phyloP scores from a whole-genome alignment of 1,284 basidiomycete species.

The Boletus smithii region DNA sequence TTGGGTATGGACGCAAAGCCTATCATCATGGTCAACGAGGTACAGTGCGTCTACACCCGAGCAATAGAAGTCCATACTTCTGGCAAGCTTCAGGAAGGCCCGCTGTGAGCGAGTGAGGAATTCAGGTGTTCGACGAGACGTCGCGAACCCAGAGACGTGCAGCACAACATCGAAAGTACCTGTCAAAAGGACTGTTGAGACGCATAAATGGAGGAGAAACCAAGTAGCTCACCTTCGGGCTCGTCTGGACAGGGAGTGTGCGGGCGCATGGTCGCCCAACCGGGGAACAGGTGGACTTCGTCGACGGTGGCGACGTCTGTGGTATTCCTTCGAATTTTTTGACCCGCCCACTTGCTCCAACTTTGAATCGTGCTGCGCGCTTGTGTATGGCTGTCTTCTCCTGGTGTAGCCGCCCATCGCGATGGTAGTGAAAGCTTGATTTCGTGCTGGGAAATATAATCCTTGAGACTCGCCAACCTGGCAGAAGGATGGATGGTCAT shows the following conservation, averaged over 20 bases:
- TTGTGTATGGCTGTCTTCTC: constrained; percentile 13
- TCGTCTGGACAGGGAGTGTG: constrained; percentile 4
- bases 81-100: constrained; percentile 73
- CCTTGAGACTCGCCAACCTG: constrained; percentile 39
- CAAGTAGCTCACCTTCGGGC: constrained; percentile 16
- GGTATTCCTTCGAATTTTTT: constrained; percentile 36
- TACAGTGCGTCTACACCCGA: not conserved
- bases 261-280: constrained; percentile 31
- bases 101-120: constrained; percentile 68
- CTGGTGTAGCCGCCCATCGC: constrained; percentile 8
- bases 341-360: constrained; percentile 49
- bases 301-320: constrained; percentile 26
- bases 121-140: constrained; percentile 58
- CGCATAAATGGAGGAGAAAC: not conserved
- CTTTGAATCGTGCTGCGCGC: constrained; percentile 30
- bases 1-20: constrained; percentile 66
- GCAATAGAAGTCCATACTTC: constrained; percentile 45
- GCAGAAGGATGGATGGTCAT: constrained; percentile 35
- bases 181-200: constrained; percentile 13
- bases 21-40: constrained; percentile 27
- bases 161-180: constrained; percentile 66
- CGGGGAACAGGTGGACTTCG: constrained; percentile 35
- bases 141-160: constrained; percentile 73
- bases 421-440: constrained; percentile 22
- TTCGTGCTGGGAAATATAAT: constrained; percentile 41